A percentile compares a stretch with the other conserved stretches of the same genome.
phyloP scores from a whole-genome alignment of 345 rosid species.

The Pistacia integerrima region DNA sequence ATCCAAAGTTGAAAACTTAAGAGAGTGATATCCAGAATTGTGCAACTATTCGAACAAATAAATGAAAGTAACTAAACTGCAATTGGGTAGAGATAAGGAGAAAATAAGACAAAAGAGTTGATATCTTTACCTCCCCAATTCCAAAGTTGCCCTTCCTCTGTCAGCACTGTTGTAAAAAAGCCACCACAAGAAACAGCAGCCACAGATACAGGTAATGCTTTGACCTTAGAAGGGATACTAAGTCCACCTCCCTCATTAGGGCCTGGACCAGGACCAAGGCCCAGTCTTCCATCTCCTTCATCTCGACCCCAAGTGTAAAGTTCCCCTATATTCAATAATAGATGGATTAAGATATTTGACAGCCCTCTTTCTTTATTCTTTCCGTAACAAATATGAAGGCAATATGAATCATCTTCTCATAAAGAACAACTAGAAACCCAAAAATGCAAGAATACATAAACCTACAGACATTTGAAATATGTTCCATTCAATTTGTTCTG shows the following conservation, averaged over 20 bases:
- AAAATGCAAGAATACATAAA: not conserved
- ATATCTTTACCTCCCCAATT: constrained; percentile 79
- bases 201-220: constrained; percentile 62
- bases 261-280: constrained; percentile 88
- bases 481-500: not conserved
- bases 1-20: too few species aligned
- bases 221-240: constrained; percentile 82
- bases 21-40: not conserved
- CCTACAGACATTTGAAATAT: too few species aligned
- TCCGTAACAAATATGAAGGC: not conserved
- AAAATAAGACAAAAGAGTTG: constrained; percentile 1
- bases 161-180: constrained; percentile 79
- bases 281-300: constrained; percentile 94
- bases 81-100: not conserved
- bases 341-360: constrained; percentile 1
- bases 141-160: constrained; percentile 83
- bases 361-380: not conserved
- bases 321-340: constrained; percentile 52
- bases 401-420: not conserved
- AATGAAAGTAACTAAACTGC: not conserved
- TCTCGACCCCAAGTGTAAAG: constrained; percentile 93
- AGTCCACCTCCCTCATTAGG: constrained; percentile 94
- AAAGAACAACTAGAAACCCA: not conserved
- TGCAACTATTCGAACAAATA: not conserved
- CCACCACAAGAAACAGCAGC: constrained; percentile 90